Evolutionary conservation across 2,329 filamentous ascomycete genomes (phyloP), one percentile per base, ranked within the genome.

Genomic region (Talaromyces islandicus): DNA sequence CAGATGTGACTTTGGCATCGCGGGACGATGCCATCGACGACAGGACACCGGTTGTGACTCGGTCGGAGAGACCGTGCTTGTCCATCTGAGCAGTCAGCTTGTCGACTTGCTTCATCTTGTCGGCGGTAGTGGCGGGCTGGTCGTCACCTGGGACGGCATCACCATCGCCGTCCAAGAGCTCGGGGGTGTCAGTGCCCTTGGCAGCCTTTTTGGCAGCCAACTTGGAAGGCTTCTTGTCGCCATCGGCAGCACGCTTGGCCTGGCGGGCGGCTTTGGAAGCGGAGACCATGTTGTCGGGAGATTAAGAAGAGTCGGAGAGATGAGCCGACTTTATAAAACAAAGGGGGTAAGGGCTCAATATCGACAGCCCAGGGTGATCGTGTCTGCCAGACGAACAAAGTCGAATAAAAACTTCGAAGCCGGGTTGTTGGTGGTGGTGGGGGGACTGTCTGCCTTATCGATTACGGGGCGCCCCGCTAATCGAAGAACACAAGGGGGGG

Each of bases 21-120:
- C 91, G 89, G 81, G 90, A 95, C 67, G 90, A 83, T 65, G 85
- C 78, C 65, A 93, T 86, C 51, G 94, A 99, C 41, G 92, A 84
- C 64, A 99, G 83, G 60, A 99, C 94, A 85, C 94, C 94, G 63
- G 94, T 99, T 63, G 95, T 99, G 76, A 99, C 94, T 77, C 94
- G 90, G 79, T 99, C 94, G 14, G 94, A 97, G 66, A 99, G 84
- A 72, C 94, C 94, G 75, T 96, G 86, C 80, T 96, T 90, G 80
- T 99, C 94, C 84, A 96, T 89, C 81, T 99, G 95, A 58, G 92
- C 83, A 51, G 90, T 88, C 67, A 99, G 84, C 75, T 92, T 92
- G 81, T 92, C 89, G 66, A 97, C 88, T 73, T 89, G 88, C 67
- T 89, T 87, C 76, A 88, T 78, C 81, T 93, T 91, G 68, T 87